These are phyloP conservation scores for Neofusicoccum cordaticola DNA, from an alignment of 2,329 filamentous ascomycete species.

Conservation along the genomic window DNA sequence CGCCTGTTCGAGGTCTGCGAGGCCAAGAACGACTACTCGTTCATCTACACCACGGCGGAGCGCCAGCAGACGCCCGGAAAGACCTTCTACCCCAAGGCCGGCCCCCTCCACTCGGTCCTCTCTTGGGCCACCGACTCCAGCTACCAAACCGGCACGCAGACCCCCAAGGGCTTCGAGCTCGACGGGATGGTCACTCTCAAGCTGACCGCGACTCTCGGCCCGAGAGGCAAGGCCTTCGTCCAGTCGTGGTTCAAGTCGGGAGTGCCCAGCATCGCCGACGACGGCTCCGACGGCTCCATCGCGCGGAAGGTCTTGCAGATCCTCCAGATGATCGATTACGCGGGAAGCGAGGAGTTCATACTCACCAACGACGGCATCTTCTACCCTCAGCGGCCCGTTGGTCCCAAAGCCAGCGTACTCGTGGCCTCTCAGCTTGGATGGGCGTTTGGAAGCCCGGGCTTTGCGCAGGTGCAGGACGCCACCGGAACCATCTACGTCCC, in stretches of 20 bases:
- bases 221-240: neutral
- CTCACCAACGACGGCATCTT: neutral
- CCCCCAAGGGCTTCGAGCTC: too few species aligned
- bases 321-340: neutral
- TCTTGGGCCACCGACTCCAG: too few species aligned
- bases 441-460: neutral
- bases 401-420: neutral
- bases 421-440: neutral
- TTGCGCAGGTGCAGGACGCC: neutral
- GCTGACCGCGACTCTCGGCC: too few species aligned
- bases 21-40: neutral
- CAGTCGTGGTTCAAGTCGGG: neutral
- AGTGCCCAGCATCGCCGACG: neutral
- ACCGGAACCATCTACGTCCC: neutral
- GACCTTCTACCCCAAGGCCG: neutral
- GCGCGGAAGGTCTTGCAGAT: neutral
- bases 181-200: too few species aligned
- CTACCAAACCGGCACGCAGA: too few species aligned
- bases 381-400: neutral
- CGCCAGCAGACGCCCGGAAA: neutral
- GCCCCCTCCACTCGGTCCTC: too few species aligned
- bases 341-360: neutral
- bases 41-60: neutral
- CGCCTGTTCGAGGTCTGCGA: neutral
- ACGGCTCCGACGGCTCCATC: neutral